Percentiles rank a stretch among this genome's conserved stretches.
These are phyloP conservation scores for Hypoxylon sp. DNA, from an alignment of 2,329 filamentous ascomycete species.

Conservation along the genomic window DNA sequence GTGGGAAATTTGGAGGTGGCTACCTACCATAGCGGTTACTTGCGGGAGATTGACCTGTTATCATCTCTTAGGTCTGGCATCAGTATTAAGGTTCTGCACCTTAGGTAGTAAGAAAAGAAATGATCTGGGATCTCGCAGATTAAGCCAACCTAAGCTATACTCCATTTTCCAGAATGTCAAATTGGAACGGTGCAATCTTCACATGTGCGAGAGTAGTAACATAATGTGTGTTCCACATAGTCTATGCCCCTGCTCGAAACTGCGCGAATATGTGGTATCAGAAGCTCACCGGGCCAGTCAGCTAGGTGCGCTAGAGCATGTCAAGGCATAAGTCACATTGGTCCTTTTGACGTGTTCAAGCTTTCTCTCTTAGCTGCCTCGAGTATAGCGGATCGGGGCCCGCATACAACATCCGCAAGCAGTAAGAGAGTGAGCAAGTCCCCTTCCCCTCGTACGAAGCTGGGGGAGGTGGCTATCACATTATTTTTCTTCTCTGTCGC, in stretches of 20 bases:
- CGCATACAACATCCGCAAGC: slow-evolving; percentile 46
- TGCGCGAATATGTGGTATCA: slow-evolving; percentile 37
- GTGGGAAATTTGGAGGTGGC: neutral
- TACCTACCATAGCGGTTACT: slow-evolving; percentile 31
- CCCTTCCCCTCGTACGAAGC: neutral
- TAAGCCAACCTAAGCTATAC: slow-evolving; percentile 21
- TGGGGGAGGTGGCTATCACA: neutral
- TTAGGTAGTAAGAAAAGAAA: neutral
- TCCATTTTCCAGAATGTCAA: slow-evolving; percentile 23
- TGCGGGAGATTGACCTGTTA: slow-evolving; percentile 35
- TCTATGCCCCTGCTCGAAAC: slow-evolving; percentile 8
- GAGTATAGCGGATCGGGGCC: slow-evolving; percentile 25
- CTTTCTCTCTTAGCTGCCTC: slow-evolving; percentile 27
- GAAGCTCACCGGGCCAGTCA: slow-evolving; percentile 33
- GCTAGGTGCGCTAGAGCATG: slow-evolving; percentile 38
- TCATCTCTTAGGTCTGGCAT: slow-evolving; percentile 11
- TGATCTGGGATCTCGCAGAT: slow-evolving; percentile 6
- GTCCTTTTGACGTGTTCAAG: slow-evolving; percentile 40
- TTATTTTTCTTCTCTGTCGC: slow-evolving; percentile 16
- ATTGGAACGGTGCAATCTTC: slow-evolving; percentile 28
- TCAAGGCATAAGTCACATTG: slow-evolving; percentile 37
- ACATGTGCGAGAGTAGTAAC: slow-evolving; percentile 26
- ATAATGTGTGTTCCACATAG: slow-evolving; percentile 16
- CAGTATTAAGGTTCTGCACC: neutral
- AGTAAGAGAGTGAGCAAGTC: slow-evolving; percentile 36